phyloP scores from a whole-genome alignment of 805 yeast species.

The Zygoascus ofunaensis region DNA sequence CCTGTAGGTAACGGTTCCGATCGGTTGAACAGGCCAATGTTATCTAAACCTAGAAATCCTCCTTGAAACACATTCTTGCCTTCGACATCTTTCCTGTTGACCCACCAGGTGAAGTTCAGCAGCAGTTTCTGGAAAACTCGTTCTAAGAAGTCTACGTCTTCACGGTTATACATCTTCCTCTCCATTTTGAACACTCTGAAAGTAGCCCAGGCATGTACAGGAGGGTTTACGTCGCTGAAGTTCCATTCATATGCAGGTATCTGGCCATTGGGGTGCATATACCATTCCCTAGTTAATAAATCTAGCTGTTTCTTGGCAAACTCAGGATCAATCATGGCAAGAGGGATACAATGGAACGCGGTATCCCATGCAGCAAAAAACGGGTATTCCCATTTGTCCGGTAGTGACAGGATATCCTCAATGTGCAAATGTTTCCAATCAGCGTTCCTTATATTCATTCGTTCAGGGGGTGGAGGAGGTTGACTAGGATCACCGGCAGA shows the following conservation, averaged over 20 bases:
- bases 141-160: constrained; percentile 76
- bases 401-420: constrained; percentile 79
- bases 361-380: constrained; percentile 97
- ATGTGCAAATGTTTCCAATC: constrained; percentile 86
- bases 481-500: constrained; percentile 72
- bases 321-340: constrained; percentile 88
- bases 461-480: constrained; percentile 55
- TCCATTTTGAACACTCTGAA: constrained; percentile 82
- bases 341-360: constrained; percentile 87
- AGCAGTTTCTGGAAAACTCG: constrained; percentile 86
- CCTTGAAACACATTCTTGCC: constrained; percentile 92
- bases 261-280: constrained; percentile 97
- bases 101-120: constrained; percentile 96
- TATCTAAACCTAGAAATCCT: constrained; percentile 86
- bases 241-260: constrained; percentile 97
- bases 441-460: constrained; percentile 80
- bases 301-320: constrained; percentile 86
- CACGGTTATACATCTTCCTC: constrained; percentile 71
- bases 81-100: constrained; percentile 74
- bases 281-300: constrained; percentile 85
- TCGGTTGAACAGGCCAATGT: constrained; percentile 85
- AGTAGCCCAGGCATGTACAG: constrained; percentile 95
- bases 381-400: constrained; percentile 95
- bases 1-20: constrained; percentile 92
- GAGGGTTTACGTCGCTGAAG: constrained; percentile 91